Conservation (phyloP, 2,329 filamentous ascomycete species). For the Phoma herbarum region DNA sequence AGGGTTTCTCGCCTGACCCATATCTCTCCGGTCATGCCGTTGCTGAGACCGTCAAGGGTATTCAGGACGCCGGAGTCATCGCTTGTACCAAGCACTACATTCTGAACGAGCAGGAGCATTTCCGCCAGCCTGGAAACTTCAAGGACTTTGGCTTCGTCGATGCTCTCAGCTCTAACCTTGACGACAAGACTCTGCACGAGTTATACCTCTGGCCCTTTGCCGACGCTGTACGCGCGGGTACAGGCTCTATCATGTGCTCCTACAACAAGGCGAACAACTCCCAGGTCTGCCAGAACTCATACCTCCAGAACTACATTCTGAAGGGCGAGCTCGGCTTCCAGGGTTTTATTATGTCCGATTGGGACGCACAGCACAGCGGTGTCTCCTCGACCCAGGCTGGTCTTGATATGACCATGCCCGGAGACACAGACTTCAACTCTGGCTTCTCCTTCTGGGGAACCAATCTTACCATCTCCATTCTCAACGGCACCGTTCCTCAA, state of each 20-base stretch:
- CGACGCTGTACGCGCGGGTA: slow-evolving; percentile 60
- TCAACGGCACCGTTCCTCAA: slow-evolving; percentile 88
- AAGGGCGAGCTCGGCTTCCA: slow-evolving; percentile 85
- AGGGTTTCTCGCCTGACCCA: slow-evolving; percentile 74
- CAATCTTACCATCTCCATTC: slow-evolving; percentile 85
- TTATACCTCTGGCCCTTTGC: slow-evolving; percentile 69
- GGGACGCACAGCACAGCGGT: slow-evolving; percentile 77
- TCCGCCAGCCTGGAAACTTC: slow-evolving; percentile 70
- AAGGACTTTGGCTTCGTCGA: slow-evolving; percentile 69
- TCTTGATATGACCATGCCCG: slow-evolving; percentile 84
- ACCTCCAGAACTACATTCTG: slow-evolving; percentile 76
- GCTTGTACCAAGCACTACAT: slow-evolving; percentile 75
- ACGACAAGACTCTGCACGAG: slow-evolving; percentile 71
- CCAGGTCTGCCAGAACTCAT: slow-evolving; percentile 81
- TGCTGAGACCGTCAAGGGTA: slow-evolving; percentile 77
- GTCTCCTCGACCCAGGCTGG: slow-evolving; percentile 73
- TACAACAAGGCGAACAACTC: slow-evolving; percentile 85
- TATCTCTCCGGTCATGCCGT: slow-evolving; percentile 77
- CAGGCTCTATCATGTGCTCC: slow-evolving; percentile 64
- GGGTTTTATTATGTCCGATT: slow-evolving; percentile 73
- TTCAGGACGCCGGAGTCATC: slow-evolving; percentile 82
- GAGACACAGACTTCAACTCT: slow-evolving; percentile 79
- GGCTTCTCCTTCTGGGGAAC: slow-evolving; percentile 81
- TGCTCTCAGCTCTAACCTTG: slow-evolving; percentile 66
- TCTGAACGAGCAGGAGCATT: slow-evolving; percentile 67